Evolutionary conservation across 352 stramenopile genomes (phyloP).

Genomic region (Globisporangium cederbergense): DNA sequence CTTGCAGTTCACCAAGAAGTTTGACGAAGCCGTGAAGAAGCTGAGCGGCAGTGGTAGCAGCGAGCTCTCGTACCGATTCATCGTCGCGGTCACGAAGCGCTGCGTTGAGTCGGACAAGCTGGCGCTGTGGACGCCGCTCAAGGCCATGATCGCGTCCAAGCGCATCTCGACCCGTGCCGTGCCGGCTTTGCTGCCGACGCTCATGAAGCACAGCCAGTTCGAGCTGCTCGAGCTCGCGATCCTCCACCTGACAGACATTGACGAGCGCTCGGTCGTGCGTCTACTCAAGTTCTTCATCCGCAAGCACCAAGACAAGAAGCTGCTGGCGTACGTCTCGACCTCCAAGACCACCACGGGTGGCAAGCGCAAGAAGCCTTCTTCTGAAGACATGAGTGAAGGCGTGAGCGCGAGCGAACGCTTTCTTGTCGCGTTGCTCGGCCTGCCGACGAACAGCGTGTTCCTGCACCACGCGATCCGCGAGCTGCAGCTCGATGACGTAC

Average conservation of each 20-base stretch:
- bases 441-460: constrained; percentile 74
- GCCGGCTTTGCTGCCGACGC: constrained; percentile 50
- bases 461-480: constrained; percentile 72
- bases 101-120: constrained; percentile 59
- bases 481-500: constrained; percentile 62
- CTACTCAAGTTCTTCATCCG: constrained; percentile 77
- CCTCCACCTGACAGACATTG: constrained; percentile 65
- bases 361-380: constrained; percentile 32
- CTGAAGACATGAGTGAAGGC: constrained; percentile 1
- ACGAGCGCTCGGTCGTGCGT: constrained; percentile 69
- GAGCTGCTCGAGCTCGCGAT: constrained; percentile 61
- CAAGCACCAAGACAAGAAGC: constrained; percentile 35
- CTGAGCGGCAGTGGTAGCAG: constrained; percentile 8
- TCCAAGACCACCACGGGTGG: constrained; percentile 16
- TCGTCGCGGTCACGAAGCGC: constrained; percentile 51
- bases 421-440: constrained; percentile 42
- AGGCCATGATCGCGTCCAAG: constrained; percentile 46
- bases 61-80: constrained; percentile 53
- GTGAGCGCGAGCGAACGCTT: constrained; percentile 44
- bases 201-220: constrained; percentile 71
- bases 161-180: constrained; percentile 61
- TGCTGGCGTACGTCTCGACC: constrained; percentile 32
- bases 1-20: constrained; percentile 45
- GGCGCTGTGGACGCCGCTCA: constrained; percentile 49
- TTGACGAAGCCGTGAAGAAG: constrained; percentile 40